Percentiles rank a stretch among this genome's conserved stretches.
Conservation (phyloP, 495 filamentous ascomycete species). For the Chaetomidium leptoderma region DNA sequence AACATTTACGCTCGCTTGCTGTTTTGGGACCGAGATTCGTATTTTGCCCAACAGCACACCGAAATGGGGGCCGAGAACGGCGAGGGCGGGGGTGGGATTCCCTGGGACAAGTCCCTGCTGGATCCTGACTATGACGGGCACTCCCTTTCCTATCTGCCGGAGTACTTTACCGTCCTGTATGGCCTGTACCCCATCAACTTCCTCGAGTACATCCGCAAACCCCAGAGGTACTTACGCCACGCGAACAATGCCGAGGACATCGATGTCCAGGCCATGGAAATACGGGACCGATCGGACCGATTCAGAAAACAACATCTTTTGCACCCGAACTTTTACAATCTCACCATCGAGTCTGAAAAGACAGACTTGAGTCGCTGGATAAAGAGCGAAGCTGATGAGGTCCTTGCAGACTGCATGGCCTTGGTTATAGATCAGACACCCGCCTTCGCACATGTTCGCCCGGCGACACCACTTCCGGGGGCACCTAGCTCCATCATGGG, state of each 20-base stretch:
- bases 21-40: constrained; percentile 62
- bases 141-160: constrained; percentile 62
- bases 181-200: constrained; percentile 78
- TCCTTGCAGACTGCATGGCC: constrained; percentile 65
- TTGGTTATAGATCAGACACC: constrained; percentile 33
- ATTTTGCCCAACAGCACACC: constrained; percentile 29
- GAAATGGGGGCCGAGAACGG: constrained; percentile 32
- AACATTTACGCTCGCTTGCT: constrained; percentile 68
- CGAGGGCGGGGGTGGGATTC: constrained; percentile 20
- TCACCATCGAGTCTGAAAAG: constrained; percentile 67
- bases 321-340: constrained; percentile 69
- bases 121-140: constrained; percentile 54
- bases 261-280: constrained; percentile 66
- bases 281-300: constrained; percentile 61
- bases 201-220: constrained; percentile 70
- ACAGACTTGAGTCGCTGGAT: constrained; percentile 66
- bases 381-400: constrained; percentile 65
- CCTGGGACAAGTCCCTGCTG: constrained; percentile 58
- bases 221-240: constrained; percentile 63
- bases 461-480: constrained; percentile 5
- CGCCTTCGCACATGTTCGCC: constrained; percentile 2
- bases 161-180: constrained; percentile 76
- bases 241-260: constrained; percentile 61
- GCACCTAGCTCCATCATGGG: not conserved
- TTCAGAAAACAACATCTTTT: constrained; percentile 63